Evolutionary conservation across 1,139 yeast species (phyloP), one percentile per base, ranked within the genome.

Genomic region (Lodderomyces jiufengensis): DNA sequence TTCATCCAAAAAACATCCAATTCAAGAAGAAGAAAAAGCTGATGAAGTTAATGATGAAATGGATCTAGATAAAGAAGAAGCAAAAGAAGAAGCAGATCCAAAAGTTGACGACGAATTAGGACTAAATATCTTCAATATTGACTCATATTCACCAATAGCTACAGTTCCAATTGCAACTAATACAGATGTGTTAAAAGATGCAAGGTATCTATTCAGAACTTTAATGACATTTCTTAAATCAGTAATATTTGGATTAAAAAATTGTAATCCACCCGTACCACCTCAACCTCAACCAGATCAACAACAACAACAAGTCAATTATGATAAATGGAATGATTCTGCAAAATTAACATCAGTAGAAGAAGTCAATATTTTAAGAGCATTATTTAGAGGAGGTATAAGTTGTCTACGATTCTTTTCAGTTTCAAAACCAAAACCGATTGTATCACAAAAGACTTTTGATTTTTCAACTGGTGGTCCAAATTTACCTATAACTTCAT

Each of bases 201-300:
- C 96, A 1, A 76, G 94, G 36, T 86, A 85, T 50, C 65, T 92
- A 27, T 88, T 88, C 72, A 78, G 94, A 47, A 88, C 95, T 7
- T 67, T 94, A 39, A 78, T 94, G 83, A 84, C 92, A 5, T 94
- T 92, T 52, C 66, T 92, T 51, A 88, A 92, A 53, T 86, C 97
- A 0, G 86, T 90, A 31, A 83, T 92, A 49, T 87, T 84, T 59
- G 96, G 96, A 1, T 69, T 94, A 47, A 88, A 88, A 54, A 81
- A 81, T 40, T 88, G 95, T 55, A 92, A 90, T 52, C 95, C 97
- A 1, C 85, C 94, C 2, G 84, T 92, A 0, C 81, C 80, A 4
- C 71, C 73, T 7, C 74, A 68, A 41, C 73, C 74, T 11, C 75
- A 76, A 38, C 78, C 85, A 8, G 76, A 77, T 31, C 80, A 75